Evolutionary conservation across 2,329 filamentous ascomycete genomes (phyloP).

Genomic region (Pseudophaeomoniella oleicola): DNA sequence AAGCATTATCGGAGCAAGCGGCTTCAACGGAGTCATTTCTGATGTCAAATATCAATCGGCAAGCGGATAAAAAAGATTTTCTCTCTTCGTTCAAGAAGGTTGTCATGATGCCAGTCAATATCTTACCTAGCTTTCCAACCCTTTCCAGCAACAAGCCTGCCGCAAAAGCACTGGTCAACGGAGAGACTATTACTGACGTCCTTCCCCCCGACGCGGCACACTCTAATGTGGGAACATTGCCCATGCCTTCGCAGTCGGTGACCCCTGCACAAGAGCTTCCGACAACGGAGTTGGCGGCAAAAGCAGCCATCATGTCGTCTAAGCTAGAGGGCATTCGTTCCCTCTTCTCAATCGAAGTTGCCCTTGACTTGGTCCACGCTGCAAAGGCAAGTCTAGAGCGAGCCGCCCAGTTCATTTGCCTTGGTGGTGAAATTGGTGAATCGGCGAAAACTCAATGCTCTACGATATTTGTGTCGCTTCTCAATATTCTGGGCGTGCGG

Average conservation of each 20-base stretch:
- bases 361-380: constrained; percentile 72
- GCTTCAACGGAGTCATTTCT: constrained; percentile 83
- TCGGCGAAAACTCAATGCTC: constrained; percentile 81
- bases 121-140: constrained; percentile 57
- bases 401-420: constrained; percentile 63
- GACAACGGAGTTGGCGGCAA: constrained; percentile 83
- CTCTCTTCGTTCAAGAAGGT: constrained; percentile 95
- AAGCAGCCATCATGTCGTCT: constrained; percentile 94
- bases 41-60: constrained; percentile 88
- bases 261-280: constrained; percentile 50
- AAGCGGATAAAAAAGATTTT: constrained; percentile 94
- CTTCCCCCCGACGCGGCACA: neutral
- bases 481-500: constrained; percentile 69
- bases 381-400: constrained; percentile 82
- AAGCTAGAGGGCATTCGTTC: constrained; percentile 88
- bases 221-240: neutral
- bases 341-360: constrained; percentile 91
- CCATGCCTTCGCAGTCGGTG: constrained; percentile 1
- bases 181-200: constrained; percentile 8
- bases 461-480: constrained; percentile 69
- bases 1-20: constrained; percentile 79
- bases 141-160: constrained; percentile 30
- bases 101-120: constrained; percentile 96
- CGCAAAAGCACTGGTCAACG: constrained; percentile 14
- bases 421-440: constrained; percentile 66